Evolutionary conservation across 306 rosid species (phyloP).

Genomic region (Arachis hypogaea): DNA sequence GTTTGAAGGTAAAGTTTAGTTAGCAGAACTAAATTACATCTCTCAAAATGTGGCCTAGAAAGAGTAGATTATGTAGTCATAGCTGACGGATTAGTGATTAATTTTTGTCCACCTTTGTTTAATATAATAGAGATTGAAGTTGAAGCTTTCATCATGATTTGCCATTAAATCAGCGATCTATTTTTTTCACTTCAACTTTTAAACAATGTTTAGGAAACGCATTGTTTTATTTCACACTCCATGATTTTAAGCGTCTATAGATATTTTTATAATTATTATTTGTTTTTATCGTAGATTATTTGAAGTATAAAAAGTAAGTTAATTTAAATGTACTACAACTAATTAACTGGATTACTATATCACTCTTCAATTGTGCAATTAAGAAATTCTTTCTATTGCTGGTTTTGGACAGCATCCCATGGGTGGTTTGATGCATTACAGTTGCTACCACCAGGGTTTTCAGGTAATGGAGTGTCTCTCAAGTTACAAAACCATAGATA

Average conservation of each 20-base stretch:
- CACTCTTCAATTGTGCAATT: no score
- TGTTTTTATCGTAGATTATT: no score
- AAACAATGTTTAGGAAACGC: not conserved
- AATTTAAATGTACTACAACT: no score
- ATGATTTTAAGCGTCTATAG: not conserved
- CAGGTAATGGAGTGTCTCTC: no score
- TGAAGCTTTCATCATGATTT: conserved; percentile 15
- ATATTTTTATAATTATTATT: no score
- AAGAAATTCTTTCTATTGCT: no score
- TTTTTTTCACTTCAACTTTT: not conserved
- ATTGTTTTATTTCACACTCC: not conserved
- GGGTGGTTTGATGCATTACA: no score
- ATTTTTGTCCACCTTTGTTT: not conserved
- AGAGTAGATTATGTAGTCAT: conserved; percentile 9
- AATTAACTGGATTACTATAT: no score
- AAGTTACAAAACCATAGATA: no score
- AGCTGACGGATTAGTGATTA: not conserved
- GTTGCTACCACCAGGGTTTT: no score
- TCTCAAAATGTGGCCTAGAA: not conserved
- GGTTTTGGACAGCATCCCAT: no score
- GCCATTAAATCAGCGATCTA: not conserved
- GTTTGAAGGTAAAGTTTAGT: conserved; percentile 18
- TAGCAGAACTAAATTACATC: conserved; percentile 13
- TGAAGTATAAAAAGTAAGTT: no score
- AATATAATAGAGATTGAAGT: not conserved